These are phyloP conservation scores for Dittrichia graveolens DNA, from an alignment of 129 eudicot genomes.

Conservation along the genomic window DNA sequence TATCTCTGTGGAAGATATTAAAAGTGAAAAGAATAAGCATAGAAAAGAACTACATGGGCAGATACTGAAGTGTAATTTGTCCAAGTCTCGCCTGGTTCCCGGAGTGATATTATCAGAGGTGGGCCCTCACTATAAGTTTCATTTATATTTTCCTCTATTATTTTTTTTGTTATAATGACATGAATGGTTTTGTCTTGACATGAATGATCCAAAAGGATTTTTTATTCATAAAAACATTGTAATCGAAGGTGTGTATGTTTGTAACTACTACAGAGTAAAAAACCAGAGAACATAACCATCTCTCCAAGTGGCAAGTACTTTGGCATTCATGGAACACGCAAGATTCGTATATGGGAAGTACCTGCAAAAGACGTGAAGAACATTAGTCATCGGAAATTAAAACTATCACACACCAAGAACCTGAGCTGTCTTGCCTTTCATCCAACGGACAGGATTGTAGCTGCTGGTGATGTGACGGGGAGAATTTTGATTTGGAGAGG, in stretches of 20 bases:
- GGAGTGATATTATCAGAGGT: conserved; percentile 73
- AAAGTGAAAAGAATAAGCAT: conserved; percentile 35
- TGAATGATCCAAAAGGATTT: too few species aligned
- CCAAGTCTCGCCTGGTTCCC: conserved; percentile 59
- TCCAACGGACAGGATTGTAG: conserved; percentile 77
- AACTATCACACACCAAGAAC: conserved; percentile 68
- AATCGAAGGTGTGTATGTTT: background rate
- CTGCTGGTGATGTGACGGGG: conserved; percentile 94
- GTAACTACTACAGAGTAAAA: conserved; percentile 47
- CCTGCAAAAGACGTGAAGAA: conserved; percentile 61
- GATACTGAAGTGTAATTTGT: conserved; percentile 67
- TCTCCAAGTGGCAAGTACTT: conserved; percentile 68
- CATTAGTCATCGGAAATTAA: conserved; percentile 49
- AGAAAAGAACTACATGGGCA: conserved; percentile 38
- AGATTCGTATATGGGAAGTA: conserved; percentile 77
- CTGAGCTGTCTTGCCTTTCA: conserved; percentile 78
- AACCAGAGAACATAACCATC: conserved; percentile 51
- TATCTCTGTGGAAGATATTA: conserved; percentile 43
- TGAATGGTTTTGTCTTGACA: too few species aligned
- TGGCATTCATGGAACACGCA: conserved; percentile 64
- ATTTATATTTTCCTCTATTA: conserved; percentile 4
- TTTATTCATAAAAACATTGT: too few species aligned
- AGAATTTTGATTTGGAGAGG: conserved; percentile 93
- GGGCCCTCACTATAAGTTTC: conserved; percentile 12
- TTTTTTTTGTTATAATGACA: background rate